Base-by-base conservation (phyloP, 1,284 basidiomycete genomes). In the Leccinum cinnamomeum region DNA sequence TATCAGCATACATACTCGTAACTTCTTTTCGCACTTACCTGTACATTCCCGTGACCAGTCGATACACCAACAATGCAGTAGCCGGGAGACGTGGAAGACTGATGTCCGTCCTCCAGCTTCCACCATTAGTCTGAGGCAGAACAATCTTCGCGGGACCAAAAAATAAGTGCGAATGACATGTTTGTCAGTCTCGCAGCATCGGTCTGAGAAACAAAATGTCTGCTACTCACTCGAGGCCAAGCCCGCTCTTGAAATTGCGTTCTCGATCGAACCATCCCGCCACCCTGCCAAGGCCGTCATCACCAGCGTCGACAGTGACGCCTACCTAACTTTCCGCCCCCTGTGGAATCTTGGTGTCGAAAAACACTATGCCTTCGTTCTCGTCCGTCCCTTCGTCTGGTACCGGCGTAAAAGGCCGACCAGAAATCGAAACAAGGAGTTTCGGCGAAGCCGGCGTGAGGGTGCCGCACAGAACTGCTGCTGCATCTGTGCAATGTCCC, bases 311-410 rank as follows among this genome's bases (percentile, higher is more conserved):
- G n/a, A 89, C 68, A 12, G 71, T 76, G 41, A 91, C 77, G 2
- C 79, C 85, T 16, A 91, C 72, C 79, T 80, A 84, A 18, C 70
- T 72, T n/a, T 70, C 61, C 30, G 65, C 50, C 48, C 56, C 65
- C 35, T 57, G 62, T 2, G 76, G 70, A 20, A 88, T 56, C 46
- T 80, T 75, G 3, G 80, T 82, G 68, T 87, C 85, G 66, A 84
- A 90, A 18, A 86, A 75, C 3, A 88, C 86, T 0, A 88, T 78
- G 0, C 89, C 90, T 60, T 91, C 90, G 12, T 87, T 88, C 72
- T 92, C 90, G 61, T 90, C 87, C 0, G 82, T 72, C 0, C 90
- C 90, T 72, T 88, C 86, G 18, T 82, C 74, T 7, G 89, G 86
- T 0, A 8, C 28, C 28, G 28, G 28, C 28, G 28, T 28, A 28